Conservation (phyloP, 164 flowering plant species). For the Vitis cinerea region DNA sequence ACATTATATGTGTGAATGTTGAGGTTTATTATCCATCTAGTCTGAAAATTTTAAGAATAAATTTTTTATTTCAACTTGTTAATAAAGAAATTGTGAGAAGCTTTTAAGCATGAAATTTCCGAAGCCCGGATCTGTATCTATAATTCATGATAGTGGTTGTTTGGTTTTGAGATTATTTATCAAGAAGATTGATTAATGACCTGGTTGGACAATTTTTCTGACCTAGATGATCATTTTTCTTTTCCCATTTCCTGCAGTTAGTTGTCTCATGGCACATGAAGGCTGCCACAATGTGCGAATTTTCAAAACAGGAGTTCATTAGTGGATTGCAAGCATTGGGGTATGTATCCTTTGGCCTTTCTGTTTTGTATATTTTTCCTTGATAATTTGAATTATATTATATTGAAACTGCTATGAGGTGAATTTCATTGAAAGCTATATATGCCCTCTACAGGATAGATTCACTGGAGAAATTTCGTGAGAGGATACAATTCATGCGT, state of each 20-base stretch:
- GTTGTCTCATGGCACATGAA: slow-evolving; percentile 99
- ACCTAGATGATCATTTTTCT: neutral
- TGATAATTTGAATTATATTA: neutral
- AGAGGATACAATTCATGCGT: slow-evolving; percentile 80
- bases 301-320: slow-evolving; percentile 88
- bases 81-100: too few relatives aligned
- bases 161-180: too few relatives aligned
- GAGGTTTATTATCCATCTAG: too few relatives aligned
- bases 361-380: neutral
- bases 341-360: slow-evolving; percentile 33
- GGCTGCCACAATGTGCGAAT: slow-evolving; percentile 99
- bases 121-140: too few relatives aligned
- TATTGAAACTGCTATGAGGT: neutral
- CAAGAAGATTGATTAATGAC: neutral
- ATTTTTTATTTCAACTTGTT: too few relatives aligned
- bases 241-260: slow-evolving; percentile 44
- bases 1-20: too few relatives aligned
- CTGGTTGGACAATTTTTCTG: neutral
- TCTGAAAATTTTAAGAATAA: too few relatives aligned
- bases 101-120: too few relatives aligned
- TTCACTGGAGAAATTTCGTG: slow-evolving; percentile 87
- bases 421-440: neutral
- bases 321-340: slow-evolving; percentile 88
- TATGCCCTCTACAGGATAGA: slow-evolving; percentile 66
- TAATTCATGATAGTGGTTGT: too few relatives aligned